Evolutionary conservation across 345 rosid species (phyloP).

Genomic region (Eucalyptus sp.): DNA sequence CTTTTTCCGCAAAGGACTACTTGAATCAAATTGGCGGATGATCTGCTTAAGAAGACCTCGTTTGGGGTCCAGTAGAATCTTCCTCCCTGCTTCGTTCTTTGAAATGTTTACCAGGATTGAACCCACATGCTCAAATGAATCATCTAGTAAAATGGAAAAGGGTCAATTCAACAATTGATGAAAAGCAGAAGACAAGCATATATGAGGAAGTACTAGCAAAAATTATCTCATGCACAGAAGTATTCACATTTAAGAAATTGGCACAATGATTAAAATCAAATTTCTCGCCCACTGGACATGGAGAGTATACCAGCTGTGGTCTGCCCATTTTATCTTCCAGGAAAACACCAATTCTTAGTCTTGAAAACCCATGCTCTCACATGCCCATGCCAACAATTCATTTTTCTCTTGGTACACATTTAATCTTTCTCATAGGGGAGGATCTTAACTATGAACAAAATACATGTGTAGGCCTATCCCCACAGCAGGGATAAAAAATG

Average conservation of each 20-base stretch:
- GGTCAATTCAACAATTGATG: background rate
- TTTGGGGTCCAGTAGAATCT: constrained; percentile 64
- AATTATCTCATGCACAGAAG: background rate
- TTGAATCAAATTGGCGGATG: constrained; percentile 71
- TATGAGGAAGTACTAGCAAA: background rate
- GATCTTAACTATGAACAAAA: background rate
- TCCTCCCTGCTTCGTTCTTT: constrained; percentile 73
- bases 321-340: background rate
- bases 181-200: background rate
- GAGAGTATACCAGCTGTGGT: background rate
- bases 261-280: background rate
- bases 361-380: background rate
- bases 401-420: background rate
- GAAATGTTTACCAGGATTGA: constrained; percentile 89
- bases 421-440: background rate
- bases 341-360: background rate
- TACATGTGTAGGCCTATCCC: background rate
- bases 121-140: constrained; percentile 87
- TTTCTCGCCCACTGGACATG: background rate
- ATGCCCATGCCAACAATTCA: background rate
- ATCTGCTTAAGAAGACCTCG: constrained; percentile 78
- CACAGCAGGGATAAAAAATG: background rate
- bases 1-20: constrained; percentile 54
- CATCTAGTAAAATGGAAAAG: constrained; percentile 31
- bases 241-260: background rate